Evolutionary conservation across 2,329 filamentous ascomycete species (phyloP), one percentile per base, ranked within the genome.

Genomic region (Phaeosphaeriaceae sp.): DNA sequence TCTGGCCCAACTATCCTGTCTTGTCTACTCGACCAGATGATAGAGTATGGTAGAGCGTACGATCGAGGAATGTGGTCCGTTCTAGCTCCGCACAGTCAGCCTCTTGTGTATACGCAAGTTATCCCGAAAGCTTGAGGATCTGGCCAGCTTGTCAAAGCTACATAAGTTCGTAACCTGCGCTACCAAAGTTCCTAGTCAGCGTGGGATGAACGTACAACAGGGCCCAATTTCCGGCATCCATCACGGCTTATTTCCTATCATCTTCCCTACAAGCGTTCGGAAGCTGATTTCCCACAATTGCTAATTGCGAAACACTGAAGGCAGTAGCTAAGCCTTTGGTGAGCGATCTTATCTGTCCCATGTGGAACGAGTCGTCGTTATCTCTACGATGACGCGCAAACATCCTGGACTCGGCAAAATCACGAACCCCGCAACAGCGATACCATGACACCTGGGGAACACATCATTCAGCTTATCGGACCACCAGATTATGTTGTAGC

Each of bases 211-310:
- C 8, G 15, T n/a, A 7, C 8, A 40, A 40, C 35, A 40, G 5
- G 8, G 15, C 13, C n/a, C 35, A 40, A n/a, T n/a, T 40, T n/a
- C 35, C 35, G 35, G n/a, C 17, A 15, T 23, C 15, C 10, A 4
- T 50, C 49, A 40, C 13, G 9, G 7, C n/a, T 23, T 35, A 21
- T 50, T 21, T n/a, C 32, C 21, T 50, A 50, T 50, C 49, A 22
- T 2, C 49, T 50, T 23, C 49, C 49, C 22, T 50, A 40, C 49
- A 50, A 50, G 49, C 30, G 49, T 23, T 40, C 26, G 26, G 49
- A n/a, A 23, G n/a, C 49, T 17, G 17, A 8, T 49, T 49, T 49
- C 47, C 47, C 32, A 49, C 10, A 22, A 24, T 3, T n/a, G 24
- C 5, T 8, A 22, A 24, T 3, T n/a, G 24, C 5, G 15, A 40